Evolutionary conservation across 805 yeast species (phyloP).

Genomic region (Wickerhamiella brachini): DNA sequence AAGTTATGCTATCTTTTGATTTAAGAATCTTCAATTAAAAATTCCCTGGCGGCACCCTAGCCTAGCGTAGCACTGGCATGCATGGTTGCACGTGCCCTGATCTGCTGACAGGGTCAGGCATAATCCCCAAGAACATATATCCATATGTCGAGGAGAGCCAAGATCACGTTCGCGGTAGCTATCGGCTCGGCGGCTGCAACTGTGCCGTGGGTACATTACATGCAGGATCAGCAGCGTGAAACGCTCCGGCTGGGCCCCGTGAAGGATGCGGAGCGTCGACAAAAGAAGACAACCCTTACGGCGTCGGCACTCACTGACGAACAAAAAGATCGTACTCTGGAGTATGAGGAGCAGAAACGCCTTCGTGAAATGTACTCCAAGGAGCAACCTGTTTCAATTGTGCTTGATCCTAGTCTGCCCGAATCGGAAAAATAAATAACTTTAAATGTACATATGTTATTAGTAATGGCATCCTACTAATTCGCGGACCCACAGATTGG

Average conservation of each 20-base stretch:
- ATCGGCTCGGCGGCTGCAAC: conserved; percentile 44
- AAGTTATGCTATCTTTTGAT: too few species aligned
- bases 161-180: conserved; percentile 51
- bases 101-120: not conserved
- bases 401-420: not conserved
- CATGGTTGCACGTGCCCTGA: not conserved
- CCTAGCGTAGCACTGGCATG: not conserved
- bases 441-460: not conserved
- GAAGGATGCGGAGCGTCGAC: conserved; percentile 59
- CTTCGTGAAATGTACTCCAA: conserved; percentile 13
- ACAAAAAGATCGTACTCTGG: conserved; percentile 24
- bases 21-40: too few species aligned
- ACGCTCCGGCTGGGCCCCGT: conserved; percentile 72
- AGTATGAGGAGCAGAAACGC: conserved; percentile 19
- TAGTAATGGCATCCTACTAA: too few species aligned
- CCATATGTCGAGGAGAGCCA: conserved; percentile 67
- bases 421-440: not conserved
- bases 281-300: conserved; percentile 22
- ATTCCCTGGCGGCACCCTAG: not conserved
- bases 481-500: too few species aligned
- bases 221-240: conserved; percentile 58
- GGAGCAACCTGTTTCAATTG: conserved; percentile 11
- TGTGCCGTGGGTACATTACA: conserved; percentile 55
- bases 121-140: not conserved
- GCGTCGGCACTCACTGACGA: conserved; percentile 19